These are phyloP conservation scores for Elaphomyces granulatus DNA, from an alignment of 495 filamentous ascomycete genomes.

Conservation along the genomic window DNA sequence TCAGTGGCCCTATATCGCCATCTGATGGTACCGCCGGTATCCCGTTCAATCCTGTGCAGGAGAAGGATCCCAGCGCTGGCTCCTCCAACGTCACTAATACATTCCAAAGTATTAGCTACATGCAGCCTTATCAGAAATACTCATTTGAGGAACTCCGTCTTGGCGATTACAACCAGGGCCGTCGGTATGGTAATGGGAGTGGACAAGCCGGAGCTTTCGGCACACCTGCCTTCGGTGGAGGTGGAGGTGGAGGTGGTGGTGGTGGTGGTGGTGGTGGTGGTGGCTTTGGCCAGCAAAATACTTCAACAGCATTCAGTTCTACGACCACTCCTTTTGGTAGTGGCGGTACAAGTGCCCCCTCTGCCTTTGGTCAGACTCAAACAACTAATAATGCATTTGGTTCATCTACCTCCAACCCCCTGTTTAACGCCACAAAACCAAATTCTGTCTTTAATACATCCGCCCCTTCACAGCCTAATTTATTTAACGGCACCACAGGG, in stretches of 20 bases:
- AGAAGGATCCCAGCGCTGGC: conserved; percentile 54
- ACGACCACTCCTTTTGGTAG: conserved; percentile 38
- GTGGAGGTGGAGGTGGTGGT: conserved; percentile 4
- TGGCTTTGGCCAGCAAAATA: conserved; percentile 27
- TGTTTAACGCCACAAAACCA: conserved; percentile 29
- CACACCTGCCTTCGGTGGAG: conserved; percentile 25
- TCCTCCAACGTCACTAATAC: conserved; percentile 43
- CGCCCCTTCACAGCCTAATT: conserved; percentile 15
- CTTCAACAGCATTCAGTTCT: conserved; percentile 36
- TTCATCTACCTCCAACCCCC: conserved; percentile 23
- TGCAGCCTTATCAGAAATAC: conserved; percentile 73
- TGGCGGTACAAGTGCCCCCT: conserved; percentile 31
- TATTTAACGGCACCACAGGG: conserved; percentile 7
- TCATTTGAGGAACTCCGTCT: conserved; percentile 83
- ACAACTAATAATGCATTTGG: conserved; percentile 45
- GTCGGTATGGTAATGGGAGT: conserved; percentile 64
- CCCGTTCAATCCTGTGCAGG: conserved; percentile 58
- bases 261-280: conserved; percentile 15
- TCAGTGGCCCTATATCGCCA: conserved; percentile 26
- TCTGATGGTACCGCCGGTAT: conserved; percentile 58
- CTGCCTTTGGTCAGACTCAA: conserved; percentile 34
- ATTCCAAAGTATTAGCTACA: conserved; percentile 80
- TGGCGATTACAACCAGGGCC: conserved; percentile 78
- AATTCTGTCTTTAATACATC: conserved; percentile 24
- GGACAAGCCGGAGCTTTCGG: conserved; percentile 80